phyloP scores from a whole-genome alignment of 1,284 basidiomycete genomes.

The Cystobasidium pallidum region DNA sequence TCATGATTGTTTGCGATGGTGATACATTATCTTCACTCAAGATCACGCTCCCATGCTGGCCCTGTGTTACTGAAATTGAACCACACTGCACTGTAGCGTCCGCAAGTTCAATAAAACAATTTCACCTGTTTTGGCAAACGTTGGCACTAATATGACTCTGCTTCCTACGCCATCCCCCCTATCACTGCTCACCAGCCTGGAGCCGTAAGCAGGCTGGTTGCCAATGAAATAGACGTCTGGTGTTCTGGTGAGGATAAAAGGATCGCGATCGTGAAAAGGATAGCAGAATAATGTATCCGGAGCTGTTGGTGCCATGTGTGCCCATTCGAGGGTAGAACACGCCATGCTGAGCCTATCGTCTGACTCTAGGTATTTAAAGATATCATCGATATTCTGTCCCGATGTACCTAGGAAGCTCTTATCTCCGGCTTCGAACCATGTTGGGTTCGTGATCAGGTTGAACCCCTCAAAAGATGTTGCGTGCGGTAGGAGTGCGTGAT shows the following conservation, averaged over 20 bases:
- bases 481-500: slow-evolving; percentile 83
- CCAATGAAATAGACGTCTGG: slow-evolving; percentile 93
- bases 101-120: slow-evolving; percentile 68
- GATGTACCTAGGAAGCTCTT: slow-evolving; percentile 74
- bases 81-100: slow-evolving; percentile 62
- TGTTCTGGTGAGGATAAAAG: slow-evolving; percentile 80
- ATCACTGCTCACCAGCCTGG: slow-evolving; percentile 65
- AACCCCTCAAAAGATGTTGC: slow-evolving; percentile 68
- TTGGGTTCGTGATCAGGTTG: slow-evolving; percentile 83
- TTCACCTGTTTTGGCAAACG: slow-evolving; percentile 69
- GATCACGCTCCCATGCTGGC: not conserved
- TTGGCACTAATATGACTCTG: slow-evolving; percentile 80
- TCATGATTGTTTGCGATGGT: too few species aligned
- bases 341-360: slow-evolving; percentile 72
- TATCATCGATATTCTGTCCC: slow-evolving; percentile 91
- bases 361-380: slow-evolving; percentile 79
- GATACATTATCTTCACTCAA: too few species aligned
- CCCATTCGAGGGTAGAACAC: slow-evolving; percentile 81
- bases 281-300: slow-evolving; percentile 99
- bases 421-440: slow-evolving; percentile 67
- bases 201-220: slow-evolving; percentile 81
- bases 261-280: slow-evolving; percentile 84
- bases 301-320: slow-evolving; percentile 94
- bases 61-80: slow-evolving; percentile 46
- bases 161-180: slow-evolving; percentile 56